Conservation (phyloP, 2,329 filamentous ascomycete species). For the Cordyceps pruinosa region DNA sequence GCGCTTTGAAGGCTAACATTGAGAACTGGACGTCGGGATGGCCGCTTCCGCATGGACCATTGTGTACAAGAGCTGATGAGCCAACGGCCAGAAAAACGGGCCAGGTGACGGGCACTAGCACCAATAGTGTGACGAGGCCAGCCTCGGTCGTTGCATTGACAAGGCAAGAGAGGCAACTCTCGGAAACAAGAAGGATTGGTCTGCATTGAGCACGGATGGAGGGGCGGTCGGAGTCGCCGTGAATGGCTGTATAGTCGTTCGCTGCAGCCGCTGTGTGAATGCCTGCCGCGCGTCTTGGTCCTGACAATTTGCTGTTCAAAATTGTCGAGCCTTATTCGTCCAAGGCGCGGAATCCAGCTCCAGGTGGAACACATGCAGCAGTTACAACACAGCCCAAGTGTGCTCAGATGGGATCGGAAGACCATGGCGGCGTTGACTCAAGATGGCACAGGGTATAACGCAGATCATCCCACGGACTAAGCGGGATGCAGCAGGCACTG, state of each 20-base stretch:
- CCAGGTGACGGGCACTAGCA: neutral
- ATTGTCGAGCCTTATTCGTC: neutral
- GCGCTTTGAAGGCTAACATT: too few relatives aligned
- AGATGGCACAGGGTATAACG: neutral
- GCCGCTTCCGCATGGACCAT: neutral
- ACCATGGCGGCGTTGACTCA: neutral
- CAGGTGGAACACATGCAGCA: too few relatives aligned
- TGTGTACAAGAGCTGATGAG: neutral
- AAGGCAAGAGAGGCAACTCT: neutral
- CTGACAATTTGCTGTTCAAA: neutral
- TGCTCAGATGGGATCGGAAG: constrained; percentile 1
- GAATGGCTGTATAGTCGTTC: neutral
- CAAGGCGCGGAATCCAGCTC: neutral
- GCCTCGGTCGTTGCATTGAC: neutral
- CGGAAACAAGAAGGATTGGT: neutral
- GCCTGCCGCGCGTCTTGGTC: neutral
- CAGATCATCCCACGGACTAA: constrained; percentile 1
- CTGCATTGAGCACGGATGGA: constrained; percentile 9
- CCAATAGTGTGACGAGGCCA: neutral
- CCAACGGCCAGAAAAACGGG: neutral
- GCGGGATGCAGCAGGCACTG: neutral
- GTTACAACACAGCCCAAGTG: neutral
- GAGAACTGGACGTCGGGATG: neutral
- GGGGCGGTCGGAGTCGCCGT: constrained; percentile 5
- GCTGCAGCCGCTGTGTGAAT: neutral